phyloP scores from a whole-genome alignment of 75 land plant genomes.

The Adiantum capillusveneris region DNA sequence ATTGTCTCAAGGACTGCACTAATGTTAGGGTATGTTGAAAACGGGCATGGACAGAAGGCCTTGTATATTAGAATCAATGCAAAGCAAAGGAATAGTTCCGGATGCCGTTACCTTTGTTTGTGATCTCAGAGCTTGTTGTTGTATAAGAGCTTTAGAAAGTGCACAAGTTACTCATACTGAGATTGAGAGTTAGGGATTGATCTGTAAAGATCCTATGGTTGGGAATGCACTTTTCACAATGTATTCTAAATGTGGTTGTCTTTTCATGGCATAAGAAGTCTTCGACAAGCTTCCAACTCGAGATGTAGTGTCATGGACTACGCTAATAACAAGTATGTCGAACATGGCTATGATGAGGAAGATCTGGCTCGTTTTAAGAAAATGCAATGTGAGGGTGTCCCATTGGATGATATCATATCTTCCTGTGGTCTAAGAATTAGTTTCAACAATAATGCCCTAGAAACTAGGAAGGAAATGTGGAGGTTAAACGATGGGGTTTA shows the following conservation, averaged over 20 bases:
- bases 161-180: slow-evolving; percentile 8
- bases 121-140: slow-evolving; percentile 10
- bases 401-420: not conserved
- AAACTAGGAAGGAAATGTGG: not conserved
- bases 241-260: slow-evolving; percentile 5
- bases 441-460: not conserved
- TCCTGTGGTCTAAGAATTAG: not conserved
- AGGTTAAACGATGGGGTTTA: slow-evolving; percentile 24
- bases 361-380: not conserved
- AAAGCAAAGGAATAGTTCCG: slow-evolving; percentile 8
- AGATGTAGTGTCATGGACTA: slow-evolving; percentile 10
- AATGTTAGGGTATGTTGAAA: slow-evolving; percentile 26
- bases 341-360: slow-evolving; percentile 1
- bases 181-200: not conserved
- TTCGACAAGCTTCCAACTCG: slow-evolving; percentile 5
- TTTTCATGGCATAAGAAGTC: not conserved
- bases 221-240: not conserved
- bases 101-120: slow-evolving; percentile 16
- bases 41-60: slow-evolving; percentile 30
- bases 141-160: slow-evolving; percentile 11
- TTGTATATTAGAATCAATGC: slow-evolving; percentile 37
- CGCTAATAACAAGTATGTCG: slow-evolving; percentile 11
- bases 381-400: slow-evolving; percentile 7
- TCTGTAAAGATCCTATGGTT: not conserved
- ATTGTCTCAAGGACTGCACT: slow-evolving; percentile 44